Evolutionary conservation across 1,139 yeast species (phyloP).

Genomic region (Yamadazyma aaseri): DNA sequence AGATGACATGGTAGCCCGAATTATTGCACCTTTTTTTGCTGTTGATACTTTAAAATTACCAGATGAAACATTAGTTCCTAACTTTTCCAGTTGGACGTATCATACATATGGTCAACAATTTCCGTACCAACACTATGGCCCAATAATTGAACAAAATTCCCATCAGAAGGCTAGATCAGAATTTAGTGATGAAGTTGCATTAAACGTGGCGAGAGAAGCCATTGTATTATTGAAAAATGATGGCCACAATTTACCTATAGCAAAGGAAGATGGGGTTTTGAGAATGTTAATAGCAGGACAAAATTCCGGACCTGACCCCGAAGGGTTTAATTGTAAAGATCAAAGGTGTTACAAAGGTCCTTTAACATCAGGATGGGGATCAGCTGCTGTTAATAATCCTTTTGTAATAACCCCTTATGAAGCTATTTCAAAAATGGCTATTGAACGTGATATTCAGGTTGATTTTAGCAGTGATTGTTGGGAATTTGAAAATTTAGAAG

Average conservation of each 20-base stretch:
- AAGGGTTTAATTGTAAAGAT: constrained; percentile 51
- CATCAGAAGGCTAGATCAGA: constrained; percentile 54
- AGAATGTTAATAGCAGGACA: constrained; percentile 46
- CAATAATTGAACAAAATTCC: constrained; percentile 52
- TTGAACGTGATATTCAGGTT: constrained; percentile 42
- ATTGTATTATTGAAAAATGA: constrained; percentile 53
- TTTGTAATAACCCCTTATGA: constrained; percentile 55
- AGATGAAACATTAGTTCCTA: constrained; percentile 47
- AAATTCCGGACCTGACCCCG: constrained; percentile 49
- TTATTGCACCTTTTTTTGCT: constrained; percentile 57
- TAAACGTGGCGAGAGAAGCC: constrained; percentile 57
- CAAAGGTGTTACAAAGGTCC: constrained; percentile 49
- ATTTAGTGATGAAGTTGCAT: constrained; percentile 50
- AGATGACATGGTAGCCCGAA: constrained; percentile 62
- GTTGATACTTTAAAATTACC: constrained; percentile 32
- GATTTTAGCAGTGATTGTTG: constrained; percentile 44
- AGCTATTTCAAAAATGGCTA: constrained; percentile 46
- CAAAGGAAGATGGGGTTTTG: constrained; percentile 39
- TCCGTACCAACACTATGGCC: constrained; percentile 54
- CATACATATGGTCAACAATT: constrained; percentile 54
- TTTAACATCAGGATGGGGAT: constrained; percentile 52
- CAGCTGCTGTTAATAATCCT: constrained; percentile 53
- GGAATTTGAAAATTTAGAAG: constrained; percentile 43
- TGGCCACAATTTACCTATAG: constrained; percentile 51
- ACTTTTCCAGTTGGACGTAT: constrained; percentile 59